Evolutionary conservation across 1,284 basidiomycete species (phyloP), one percentile per base, ranked within the genome.

Genomic region (Dichomitus squalens): DNA sequence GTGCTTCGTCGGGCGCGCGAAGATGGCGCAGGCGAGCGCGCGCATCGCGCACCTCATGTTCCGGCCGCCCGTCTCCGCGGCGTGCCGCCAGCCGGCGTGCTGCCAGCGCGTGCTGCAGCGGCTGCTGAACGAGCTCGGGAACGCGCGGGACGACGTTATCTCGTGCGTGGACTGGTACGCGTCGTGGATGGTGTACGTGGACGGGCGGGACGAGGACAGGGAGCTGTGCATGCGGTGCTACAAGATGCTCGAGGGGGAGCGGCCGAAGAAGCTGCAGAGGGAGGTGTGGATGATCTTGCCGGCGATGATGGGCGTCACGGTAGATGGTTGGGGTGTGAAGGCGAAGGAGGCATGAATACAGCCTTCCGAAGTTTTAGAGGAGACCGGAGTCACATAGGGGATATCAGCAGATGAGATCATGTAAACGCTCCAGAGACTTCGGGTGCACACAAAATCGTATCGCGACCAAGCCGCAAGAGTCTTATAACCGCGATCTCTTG

Each of bases 61-160:
- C 54, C 56, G 58, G 9, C 55, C 54, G 52, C 49, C 29, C 27
- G 53, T 60, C 50, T 50, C 61, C 35, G 23, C 48, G 7, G 39
- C 38, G 21, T 63, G 61, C 50, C 51, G 51, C 38, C 55, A 58
- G 33, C 47, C 57, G 16, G 38, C 52, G 38, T 60, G 55, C 54
- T 63, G 61, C 54, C 38, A 47, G 23, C 58, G 58, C 44, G 58
- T 63, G 48, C 54, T 63, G 23, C 64, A 64, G 49, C 61, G 55
- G 23, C 55, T 69, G 25, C 49, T 63, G 20, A 63, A 64, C 47
- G 66, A 67, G 49, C 60, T 69, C 8, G 66, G 65, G n/a, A 60
- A 69, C 39, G 67, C 64, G 35, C 66, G 64, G 35, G 68, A 69
- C 46, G 61, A 63, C 35, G 56, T 60, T 36, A 46, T 59, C 43